Evolutionary conservation across 1,284 basidiomycete species (phyloP).

Genomic region (Earliella scabrosa): DNA sequence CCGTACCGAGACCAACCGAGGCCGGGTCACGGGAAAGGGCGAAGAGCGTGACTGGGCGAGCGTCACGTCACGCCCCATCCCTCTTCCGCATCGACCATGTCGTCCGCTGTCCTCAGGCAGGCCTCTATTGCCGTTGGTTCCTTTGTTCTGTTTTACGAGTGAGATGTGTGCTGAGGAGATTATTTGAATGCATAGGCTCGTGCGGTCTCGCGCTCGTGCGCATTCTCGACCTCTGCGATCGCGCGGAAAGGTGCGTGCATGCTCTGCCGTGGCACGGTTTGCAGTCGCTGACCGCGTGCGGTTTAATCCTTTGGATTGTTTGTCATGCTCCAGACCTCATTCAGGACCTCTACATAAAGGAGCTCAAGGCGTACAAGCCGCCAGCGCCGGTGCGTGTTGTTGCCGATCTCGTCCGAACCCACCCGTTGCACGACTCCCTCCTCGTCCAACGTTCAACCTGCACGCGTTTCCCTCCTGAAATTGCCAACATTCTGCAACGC

Average conservation of each 20-base stretch:
- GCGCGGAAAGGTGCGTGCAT: constrained; percentile 68
- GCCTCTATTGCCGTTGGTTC: constrained; percentile 51
- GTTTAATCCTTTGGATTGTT: neutral
- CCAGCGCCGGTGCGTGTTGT: constrained; percentile 51
- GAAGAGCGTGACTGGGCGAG: constrained; percentile 14
- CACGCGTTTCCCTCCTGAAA: too few relatives aligned
- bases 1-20: constrained; percentile 35
- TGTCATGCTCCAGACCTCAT: constrained; percentile 70
- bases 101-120: constrained; percentile 59
- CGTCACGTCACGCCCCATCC: constrained; percentile 35
- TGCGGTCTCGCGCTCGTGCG: constrained; percentile 43
- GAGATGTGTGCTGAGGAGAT: constrained; percentile 11
- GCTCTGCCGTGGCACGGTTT: constrained; percentile 4
- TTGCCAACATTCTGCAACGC: too few relatives aligned
- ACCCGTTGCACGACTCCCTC: neutral
- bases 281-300: too few relatives aligned
- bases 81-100: constrained; percentile 55
- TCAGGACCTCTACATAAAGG: constrained; percentile 90
- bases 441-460: too few relatives aligned
- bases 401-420: constrained; percentile 10
- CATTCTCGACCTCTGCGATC: constrained; percentile 67
- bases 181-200: constrained; percentile 45
- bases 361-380: constrained; percentile 90
- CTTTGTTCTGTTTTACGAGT: neutral
- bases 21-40: constrained; percentile 4